phyloP scores from a whole-genome alignment of 1,284 basidiomycete species.

The Cystobasidium slooffiae region DNA sequence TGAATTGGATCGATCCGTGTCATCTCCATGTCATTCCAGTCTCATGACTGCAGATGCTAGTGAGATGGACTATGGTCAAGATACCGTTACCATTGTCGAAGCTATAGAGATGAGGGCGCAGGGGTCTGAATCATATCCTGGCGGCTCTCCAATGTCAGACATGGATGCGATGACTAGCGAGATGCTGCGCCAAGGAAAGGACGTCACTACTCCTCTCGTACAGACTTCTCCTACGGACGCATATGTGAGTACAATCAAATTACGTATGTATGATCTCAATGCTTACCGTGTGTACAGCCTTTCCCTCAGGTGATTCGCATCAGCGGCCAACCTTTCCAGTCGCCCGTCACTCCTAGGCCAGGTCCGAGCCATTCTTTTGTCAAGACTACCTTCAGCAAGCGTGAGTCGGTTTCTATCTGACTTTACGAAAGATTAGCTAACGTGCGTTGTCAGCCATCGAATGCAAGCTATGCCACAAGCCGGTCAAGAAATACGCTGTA shows the following conservation, averaged over 20 bases:
- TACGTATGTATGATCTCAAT: not conserved
- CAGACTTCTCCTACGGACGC: constrained; percentile 12
- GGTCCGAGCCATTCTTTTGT: constrained; percentile 71
- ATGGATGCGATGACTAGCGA: constrained; percentile 37
- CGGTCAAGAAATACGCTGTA: constrained; percentile 82
- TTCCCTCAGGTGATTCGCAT: not conserved
- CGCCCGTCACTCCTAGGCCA: not conserved
- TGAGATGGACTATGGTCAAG: not conserved
- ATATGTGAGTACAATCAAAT: constrained; percentile 9
- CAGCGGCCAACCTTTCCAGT: not conserved
- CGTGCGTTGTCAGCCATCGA: constrained; percentile 68
- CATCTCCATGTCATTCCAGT: constrained; percentile 31
- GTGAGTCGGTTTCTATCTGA: constrained; percentile 61
- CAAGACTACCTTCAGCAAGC: constrained; percentile 88
- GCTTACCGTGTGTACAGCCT: not conserved
- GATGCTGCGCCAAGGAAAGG: constrained; percentile 33
- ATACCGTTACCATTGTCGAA: constrained; percentile 18
- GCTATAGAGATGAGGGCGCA: constrained; percentile 21
- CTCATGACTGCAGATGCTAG: constrained; percentile 16
- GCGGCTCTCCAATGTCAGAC: constrained; percentile 11
- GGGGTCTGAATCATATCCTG: not conserved
- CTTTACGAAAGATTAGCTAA: constrained; percentile 17
- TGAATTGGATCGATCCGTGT: constrained; percentile 36
- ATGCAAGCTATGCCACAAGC: constrained; percentile 79
- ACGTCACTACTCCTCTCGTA: constrained; percentile 18